A percentile compares a stretch with the other conserved stretches of the same genome.
phyloP scores from a whole-genome alignment of 2,329 filamentous ascomycete species.

The Fusarium pseudograminearum region DNA sequence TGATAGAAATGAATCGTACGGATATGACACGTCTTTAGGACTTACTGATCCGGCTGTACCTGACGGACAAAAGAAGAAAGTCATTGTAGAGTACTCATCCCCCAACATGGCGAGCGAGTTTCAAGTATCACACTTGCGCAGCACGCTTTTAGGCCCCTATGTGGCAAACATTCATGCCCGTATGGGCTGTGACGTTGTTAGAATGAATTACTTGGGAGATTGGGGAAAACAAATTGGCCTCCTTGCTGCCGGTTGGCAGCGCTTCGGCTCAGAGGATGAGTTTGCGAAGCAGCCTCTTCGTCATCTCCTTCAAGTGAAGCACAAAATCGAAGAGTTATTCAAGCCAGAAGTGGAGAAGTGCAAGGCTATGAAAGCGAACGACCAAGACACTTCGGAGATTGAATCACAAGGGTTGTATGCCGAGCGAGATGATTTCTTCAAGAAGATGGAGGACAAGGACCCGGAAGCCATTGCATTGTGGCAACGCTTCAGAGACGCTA shows the following conservation, averaged over 20 bases:
- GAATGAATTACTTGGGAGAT: conserved; percentile 79
- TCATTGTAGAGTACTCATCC: conserved; percentile 79
- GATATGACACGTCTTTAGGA: conserved; percentile 39
- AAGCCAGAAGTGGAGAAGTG: conserved; percentile 70
- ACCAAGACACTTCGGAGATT: conserved; percentile 54
- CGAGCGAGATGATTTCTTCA: conserved; percentile 68
- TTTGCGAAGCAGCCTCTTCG: conserved; percentile 74
- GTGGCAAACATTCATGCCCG: conserved; percentile 73
- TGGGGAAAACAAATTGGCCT: conserved; percentile 78
- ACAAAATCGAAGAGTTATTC: conserved; percentile 72
- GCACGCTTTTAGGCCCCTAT: conserved; percentile 77
- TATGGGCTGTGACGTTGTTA: conserved; percentile 75
- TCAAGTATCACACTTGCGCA: conserved; percentile 75
- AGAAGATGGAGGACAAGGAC: conserved; percentile 69
- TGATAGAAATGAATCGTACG: conserved; percentile 36
- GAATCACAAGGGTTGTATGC: conserved; percentile 56
- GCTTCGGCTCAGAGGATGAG: conserved; percentile 73
- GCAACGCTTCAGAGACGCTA: conserved; percentile 66
- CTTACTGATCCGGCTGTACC: conserved; percentile 16
- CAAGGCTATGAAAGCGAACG: conserved; percentile 59
- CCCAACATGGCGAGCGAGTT: conserved; percentile 82
- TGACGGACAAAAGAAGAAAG: conserved; percentile 46
- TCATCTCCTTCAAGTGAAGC: conserved; percentile 76
- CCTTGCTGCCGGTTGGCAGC: conserved; percentile 73
- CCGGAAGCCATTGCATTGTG: conserved; percentile 64